Evolutionary conservation across 106 monocot species (phyloP), one percentile per base, ranked within the genome.

Genomic region (Dendrobium officinale): DNA sequence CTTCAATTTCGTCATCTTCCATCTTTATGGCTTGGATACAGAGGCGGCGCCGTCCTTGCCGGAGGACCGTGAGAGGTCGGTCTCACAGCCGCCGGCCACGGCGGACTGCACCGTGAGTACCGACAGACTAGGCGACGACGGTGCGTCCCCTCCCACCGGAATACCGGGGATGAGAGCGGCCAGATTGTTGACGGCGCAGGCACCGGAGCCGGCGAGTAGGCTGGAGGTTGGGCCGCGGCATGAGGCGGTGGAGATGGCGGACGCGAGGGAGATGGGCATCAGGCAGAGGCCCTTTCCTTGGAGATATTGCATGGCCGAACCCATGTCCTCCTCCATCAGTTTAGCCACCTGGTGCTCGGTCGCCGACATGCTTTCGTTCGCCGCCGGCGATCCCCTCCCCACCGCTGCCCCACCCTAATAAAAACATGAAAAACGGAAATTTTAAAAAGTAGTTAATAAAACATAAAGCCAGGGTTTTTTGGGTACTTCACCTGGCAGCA

Each of bases 291-390:
- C 94, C 80, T 94, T 94, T 67, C 94, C 94, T 55, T 94, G 94
- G 31, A 94, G 86, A 79, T 94, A 94, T 83, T 94, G 94, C 94
- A 94, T 94, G 4, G 94, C 94, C 11, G 94, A 89, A 2, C 94
- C 94, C 94, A 94, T 94, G 89, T 94, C 94, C 77, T 94, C 89
- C 73, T 94, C 94, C 94, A 94, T 94, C 80, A 94, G 79, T 80
- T 94, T 91, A 66, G 94, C 94, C 37, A 94, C 94, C 76, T 91
- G 94, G 48, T 91, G 89, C 82, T 94, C 94, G 76, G 91, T 86
- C 85, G 89, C 87, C 59, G 86, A 79, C 78, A 89, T 4, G 70
- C 74, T 85, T 70, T 86, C 82, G 67, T 24, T 75, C 64, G 3
- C 72, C 75, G 81, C 85, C 79, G 64, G 41, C 45, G 73, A 82